Conservation (phyloP, 2,329 filamentous ascomycete species). For the Teratosphaeria pseudoeucalypti region DNA sequence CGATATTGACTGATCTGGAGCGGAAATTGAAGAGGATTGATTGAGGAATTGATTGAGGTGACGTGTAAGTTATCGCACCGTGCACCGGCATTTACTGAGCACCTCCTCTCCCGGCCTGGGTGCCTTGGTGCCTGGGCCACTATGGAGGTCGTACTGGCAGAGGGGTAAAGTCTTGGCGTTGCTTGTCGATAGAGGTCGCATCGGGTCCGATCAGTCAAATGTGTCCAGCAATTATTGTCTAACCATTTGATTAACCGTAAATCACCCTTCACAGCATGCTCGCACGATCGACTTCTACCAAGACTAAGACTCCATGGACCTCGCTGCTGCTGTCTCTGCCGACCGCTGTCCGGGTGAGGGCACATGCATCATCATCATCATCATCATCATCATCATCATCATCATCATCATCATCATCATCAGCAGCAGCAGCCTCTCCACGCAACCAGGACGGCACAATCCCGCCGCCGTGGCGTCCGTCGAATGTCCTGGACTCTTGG, state of each 20-base stretch:
- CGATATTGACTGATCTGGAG: too few relatives aligned
- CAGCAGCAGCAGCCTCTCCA: not conserved
- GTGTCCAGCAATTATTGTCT: too few relatives aligned
- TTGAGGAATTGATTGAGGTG: too few relatives aligned
- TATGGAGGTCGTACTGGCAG: too few relatives aligned
- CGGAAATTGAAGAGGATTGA: too few relatives aligned
- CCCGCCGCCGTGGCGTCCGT: conserved; percentile 16
- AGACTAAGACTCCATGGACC: not conserved
- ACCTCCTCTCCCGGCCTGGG: not conserved
- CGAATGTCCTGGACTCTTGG: conserved; percentile 60
- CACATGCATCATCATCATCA: too few relatives aligned
- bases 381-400: too few relatives aligned
- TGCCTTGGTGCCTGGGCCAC: not conserved
- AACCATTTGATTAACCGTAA: not conserved
- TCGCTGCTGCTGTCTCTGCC: not conserved
- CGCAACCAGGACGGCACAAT: conserved; percentile 1
- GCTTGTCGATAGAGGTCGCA: not conserved
- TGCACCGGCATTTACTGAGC: too few relatives aligned
- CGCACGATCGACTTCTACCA: not conserved
- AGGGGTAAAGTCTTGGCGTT: not conserved
- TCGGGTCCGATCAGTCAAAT: too few relatives aligned
- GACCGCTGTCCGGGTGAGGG: conserved; percentile 2
- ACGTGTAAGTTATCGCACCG: too few relatives aligned
- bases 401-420: too few relatives aligned
- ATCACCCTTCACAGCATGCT: not conserved